Conservation (phyloP, 2,329 filamentous ascomycete genomes). For the Bertia moriformis region DNA sequence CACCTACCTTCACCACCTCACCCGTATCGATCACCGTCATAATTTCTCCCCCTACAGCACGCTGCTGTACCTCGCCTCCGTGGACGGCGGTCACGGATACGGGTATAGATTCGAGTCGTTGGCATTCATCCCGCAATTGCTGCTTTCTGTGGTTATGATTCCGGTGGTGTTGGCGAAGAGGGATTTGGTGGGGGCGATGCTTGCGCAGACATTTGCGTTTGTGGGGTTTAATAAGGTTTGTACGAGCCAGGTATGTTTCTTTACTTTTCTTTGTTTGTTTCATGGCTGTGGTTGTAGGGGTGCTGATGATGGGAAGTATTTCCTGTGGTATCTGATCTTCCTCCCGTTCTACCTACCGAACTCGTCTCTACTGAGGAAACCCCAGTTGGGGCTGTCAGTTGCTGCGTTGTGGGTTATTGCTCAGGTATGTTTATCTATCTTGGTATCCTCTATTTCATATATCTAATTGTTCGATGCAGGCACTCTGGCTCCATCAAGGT, state of each 20-base stretch:
- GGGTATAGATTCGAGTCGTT: conserved; percentile 52
- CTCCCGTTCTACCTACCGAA: conserved; percentile 76
- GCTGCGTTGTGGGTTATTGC: conserved; percentile 59
- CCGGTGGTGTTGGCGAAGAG: conserved; percentile 66
- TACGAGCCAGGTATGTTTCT: conserved; percentile 68
- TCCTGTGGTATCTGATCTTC: conserved; percentile 94
- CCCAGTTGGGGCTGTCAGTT: conserved; percentile 47
- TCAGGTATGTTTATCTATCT: background rate
- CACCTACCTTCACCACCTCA: conserved; percentile 85
- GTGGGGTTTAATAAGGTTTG: conserved; percentile 98
- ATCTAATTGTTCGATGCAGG: conserved; percentile 39
- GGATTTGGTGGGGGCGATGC: conserved; percentile 69
- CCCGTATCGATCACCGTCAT: conserved; percentile 86
- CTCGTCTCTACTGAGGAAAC: conserved; percentile 54
- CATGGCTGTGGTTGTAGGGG: background rate
- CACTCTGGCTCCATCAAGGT: conserved; percentile 60
- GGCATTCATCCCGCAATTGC: conserved; percentile 77
- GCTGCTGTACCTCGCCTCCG: conserved; percentile 73
- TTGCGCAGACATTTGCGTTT: conserved; percentile 92
- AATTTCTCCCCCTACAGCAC: conserved; percentile 97
- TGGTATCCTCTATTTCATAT: background rate
- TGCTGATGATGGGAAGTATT: conserved; percentile 49
- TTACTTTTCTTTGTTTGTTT: background rate
- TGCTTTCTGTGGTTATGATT: conserved; percentile 64
- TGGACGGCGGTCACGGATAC: conserved; percentile 18